Percentiles rank a stretch among this genome's conserved stretches.
Conservation (phyloP, 1,284 basidiomycete genomes). For the Anthracocystis panici-leucophaei region DNA sequence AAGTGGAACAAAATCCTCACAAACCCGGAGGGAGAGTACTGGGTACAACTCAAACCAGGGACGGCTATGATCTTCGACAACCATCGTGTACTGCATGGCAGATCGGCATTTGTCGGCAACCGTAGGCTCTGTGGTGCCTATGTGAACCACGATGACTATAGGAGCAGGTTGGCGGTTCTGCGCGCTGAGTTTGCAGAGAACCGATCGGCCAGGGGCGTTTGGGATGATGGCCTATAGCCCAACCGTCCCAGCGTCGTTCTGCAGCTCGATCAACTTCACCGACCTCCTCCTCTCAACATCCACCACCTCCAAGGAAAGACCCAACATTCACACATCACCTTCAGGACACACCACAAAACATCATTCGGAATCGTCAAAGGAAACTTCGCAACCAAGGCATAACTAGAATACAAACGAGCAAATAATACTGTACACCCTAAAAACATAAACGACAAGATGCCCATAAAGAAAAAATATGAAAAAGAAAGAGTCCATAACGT, state of each 20-base stretch:
- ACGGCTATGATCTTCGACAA: conserved; percentile 91
- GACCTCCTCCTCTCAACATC: neutral
- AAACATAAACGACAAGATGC: neutral
- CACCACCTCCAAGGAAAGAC: neutral
- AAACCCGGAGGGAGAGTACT: conserved; percentile 86
- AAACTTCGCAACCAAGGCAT: no score
- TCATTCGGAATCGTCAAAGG: no score
- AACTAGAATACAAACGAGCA: no score
- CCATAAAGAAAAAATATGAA: neutral
- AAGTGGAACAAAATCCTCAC: conserved; percentile 80
- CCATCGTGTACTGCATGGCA: conserved; percentile 92
- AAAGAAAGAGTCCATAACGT: neutral
- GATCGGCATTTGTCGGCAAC: conserved; percentile 86
- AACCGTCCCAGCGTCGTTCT: neutral
- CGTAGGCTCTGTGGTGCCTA: conserved; percentile 96
- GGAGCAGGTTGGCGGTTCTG: conserved; percentile 54
- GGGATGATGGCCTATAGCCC: conserved; percentile 60
- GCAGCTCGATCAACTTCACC: no score
- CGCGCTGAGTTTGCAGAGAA: conserved; percentile 35
- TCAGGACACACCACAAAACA: no score
- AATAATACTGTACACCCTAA: no score
- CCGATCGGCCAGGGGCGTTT: conserved; percentile 38
- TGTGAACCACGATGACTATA: conserved; percentile 62
- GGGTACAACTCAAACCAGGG: conserved; percentile 87
- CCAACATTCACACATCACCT: no score